phyloP scores from a whole-genome alignment of 768 basidiomycete genomes.

The Boletus sensibilis region DNA sequence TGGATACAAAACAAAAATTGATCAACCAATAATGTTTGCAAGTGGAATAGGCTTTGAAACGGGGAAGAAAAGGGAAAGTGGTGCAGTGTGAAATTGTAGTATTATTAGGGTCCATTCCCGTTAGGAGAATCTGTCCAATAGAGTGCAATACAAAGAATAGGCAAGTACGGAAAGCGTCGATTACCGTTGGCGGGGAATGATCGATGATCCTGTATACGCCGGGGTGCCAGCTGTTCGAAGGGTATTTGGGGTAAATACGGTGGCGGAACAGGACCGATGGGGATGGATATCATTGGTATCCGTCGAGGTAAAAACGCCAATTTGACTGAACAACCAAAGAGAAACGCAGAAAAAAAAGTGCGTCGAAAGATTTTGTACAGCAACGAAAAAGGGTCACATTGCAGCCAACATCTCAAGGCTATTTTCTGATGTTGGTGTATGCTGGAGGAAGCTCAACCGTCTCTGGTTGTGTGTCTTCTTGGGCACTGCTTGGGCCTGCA shows the following conservation, averaged over 20 bases:
- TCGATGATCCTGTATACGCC: constrained; percentile 6
- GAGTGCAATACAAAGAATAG: background rate
- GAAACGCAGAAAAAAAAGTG: background rate
- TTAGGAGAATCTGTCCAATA: constrained; percentile 4
- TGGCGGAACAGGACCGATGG: background rate
- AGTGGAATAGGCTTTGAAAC: background rate
- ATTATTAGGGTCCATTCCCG: constrained; percentile 9
- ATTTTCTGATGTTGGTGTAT: constrained; percentile 59
- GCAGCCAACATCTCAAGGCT: background rate
- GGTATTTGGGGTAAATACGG: background rate
- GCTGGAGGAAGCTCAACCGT: constrained; percentile 84
- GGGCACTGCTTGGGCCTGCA: constrained; percentile 48
- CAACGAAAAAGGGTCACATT: background rate
- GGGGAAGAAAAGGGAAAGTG: background rate
- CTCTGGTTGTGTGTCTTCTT: constrained; percentile 50
- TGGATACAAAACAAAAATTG: background rate
- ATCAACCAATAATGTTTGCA: background rate
- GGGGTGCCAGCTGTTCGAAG: background rate
- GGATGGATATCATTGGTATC: constrained; percentile 4
- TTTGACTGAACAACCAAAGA: background rate
- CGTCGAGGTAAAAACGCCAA: background rate
- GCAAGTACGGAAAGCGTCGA: background rate
- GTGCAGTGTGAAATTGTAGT: background rate
- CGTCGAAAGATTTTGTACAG: background rate
- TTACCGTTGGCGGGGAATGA: background rate